phyloP scores from a whole-genome alignment of 257 asterid genomes.

The Coffea canephora region DNA sequence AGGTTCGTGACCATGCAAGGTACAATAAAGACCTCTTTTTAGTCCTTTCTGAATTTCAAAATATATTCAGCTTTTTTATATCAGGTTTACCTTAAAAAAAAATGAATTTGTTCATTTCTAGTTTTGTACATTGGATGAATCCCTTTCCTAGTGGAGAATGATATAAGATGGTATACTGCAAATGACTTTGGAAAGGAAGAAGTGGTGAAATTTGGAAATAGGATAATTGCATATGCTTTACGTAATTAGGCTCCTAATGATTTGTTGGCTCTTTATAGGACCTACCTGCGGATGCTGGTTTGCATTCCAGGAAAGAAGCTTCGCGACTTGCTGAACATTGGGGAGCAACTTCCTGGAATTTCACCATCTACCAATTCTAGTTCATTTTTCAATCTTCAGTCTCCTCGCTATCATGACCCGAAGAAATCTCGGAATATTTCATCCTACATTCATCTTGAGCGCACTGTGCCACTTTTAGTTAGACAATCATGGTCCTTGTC shows the following conservation, averaged over 20 bases:
- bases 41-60: background rate
- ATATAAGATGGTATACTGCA: background rate
- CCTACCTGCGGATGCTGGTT: constrained; percentile 81
- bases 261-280: constrained; percentile 48
- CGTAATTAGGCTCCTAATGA: constrained; percentile 2
- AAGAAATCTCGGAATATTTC: constrained; percentile 48
- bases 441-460: constrained; percentile 66
- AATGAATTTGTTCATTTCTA: background rate
- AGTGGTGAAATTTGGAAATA: background rate
- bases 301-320: constrained; percentile 91
- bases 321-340: constrained; percentile 55
- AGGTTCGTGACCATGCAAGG: constrained; percentile 96
- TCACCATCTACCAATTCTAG: constrained; percentile 67
- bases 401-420: constrained; percentile 46
- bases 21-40: constrained; percentile 22
- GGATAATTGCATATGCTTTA: background rate
- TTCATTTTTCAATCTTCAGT: constrained; percentile 57
- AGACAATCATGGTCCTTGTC: constrained; percentile 93
- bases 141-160: background rate
- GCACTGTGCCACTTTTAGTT: constrained; percentile 59
- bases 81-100: no score
- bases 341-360: constrained; percentile 69
- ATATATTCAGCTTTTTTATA: background rate
- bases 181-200: background rate
- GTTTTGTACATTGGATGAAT: background rate